phyloP scores from a whole-genome alignment of 2,329 filamentous ascomycete species.

The Colletotrichum spaethianum region DNA sequence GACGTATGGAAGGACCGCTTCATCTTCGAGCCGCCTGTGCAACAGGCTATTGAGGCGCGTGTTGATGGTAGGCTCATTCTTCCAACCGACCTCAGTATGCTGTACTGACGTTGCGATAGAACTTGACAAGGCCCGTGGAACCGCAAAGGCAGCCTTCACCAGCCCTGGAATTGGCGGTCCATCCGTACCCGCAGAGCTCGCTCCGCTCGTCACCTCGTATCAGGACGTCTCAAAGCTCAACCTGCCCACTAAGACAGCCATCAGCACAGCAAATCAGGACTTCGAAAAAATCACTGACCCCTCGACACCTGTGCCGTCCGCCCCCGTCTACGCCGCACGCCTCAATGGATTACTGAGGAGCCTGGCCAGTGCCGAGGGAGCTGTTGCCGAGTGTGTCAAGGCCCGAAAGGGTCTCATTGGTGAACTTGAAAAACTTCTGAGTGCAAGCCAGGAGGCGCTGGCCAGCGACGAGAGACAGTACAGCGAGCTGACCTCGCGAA shows the following conservation, averaged over 20 bases:
- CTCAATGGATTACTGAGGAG: constrained; percentile 92
- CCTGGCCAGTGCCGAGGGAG: constrained; percentile 88
- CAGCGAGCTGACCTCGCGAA: constrained; percentile 76
- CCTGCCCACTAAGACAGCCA: constrained; percentile 75
- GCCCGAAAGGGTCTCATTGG: constrained; percentile 83
- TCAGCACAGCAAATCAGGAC: constrained; percentile 82
- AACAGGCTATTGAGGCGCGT: constrained; percentile 83
- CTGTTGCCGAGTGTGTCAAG: constrained; percentile 90
- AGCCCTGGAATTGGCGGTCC: constrained; percentile 75
- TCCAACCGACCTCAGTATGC: neutral
- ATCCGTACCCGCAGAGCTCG: constrained; percentile 81
- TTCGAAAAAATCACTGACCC: constrained; percentile 88
- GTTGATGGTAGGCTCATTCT: constrained; percentile 75
- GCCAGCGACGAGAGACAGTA: constrained; percentile 77
- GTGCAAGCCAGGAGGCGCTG: constrained; percentile 79
- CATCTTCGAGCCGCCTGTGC: constrained; percentile 87
- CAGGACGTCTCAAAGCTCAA: constrained; percentile 81
- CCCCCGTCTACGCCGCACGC: constrained; percentile 92
- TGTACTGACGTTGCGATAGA: constrained; percentile 58
- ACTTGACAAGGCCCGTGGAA: constrained; percentile 72
- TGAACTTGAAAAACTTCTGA: constrained; percentile 86
- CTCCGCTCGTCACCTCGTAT: constrained; percentile 81
- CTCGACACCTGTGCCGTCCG: constrained; percentile 77
- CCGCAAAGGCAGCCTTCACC: constrained; percentile 65
- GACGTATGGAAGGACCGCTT: constrained; percentile 92